Base-by-base conservation (phyloP, 768 basidiomycete species). In the Serpula lacrymans region DNA sequence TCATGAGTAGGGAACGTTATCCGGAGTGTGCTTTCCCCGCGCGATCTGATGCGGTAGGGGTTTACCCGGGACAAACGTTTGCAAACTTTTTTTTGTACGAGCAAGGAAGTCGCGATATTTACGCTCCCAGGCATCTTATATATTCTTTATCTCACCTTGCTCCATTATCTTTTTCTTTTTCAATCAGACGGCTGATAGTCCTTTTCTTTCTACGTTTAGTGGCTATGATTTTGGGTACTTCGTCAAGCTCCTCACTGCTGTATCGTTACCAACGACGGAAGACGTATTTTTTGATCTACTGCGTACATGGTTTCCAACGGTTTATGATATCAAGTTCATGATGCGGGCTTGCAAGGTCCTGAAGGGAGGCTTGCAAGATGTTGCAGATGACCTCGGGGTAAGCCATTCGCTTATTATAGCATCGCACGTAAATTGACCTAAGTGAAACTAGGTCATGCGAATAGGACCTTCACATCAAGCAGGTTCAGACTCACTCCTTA, bases 211-310 rank as follows among this genome's bases (percentile, higher is more conserved):
- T 34, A 17, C 47, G 16, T 49, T 38, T 56, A 98, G 95, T 63
- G 96, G 95, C 35, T 98, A 98, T 65, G 96, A 99, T 64, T 98
- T 99, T 66, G 96, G 96, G 25, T 99, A 98, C 61, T 88, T 99
- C 52, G 82, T 99, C 63, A 96, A 95, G 62, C 77, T 98, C 29
- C 75, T 99, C 37, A 88, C 89, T 17, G 84, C 78, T 46, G 72
- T 84, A 54, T 88, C 92, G 32, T 67, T 98, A 44, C 96, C 96
- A 7, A 81, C 83, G 14, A 81, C 81, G 18, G 96, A 99, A 66
- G 85, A 88, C 47, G 75, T 77, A 5, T 98, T 98, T 69, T 96
- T 97, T 60, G 80, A 88, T 33, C 77, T 85, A 33, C 73, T 98
- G 22, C 75, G 69, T 44, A 83, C 79, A 49, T 98, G 96, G 95